phyloP scores from a whole-genome alignment of 2,329 filamentous ascomycete species.

The Colletotrichum ledebouriae region DNA sequence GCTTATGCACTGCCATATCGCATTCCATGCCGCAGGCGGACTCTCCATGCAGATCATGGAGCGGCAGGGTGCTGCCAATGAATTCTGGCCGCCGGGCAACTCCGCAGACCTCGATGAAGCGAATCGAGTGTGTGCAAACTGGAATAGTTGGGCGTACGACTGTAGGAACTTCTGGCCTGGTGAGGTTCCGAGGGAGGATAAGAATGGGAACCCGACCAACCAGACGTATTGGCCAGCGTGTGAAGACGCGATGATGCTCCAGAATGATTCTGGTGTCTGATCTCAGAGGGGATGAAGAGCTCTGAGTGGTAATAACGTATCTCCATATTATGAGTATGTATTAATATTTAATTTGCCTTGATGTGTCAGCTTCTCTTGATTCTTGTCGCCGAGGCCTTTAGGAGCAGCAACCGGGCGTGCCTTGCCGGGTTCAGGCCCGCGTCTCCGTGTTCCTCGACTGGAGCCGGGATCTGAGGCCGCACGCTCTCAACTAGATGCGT shows the following conservation, averaged over 20 bases:
- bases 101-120: slow-evolving; percentile 10
- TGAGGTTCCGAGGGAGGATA: not conserved
- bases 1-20: too few species aligned
- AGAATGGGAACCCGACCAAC: not conserved
- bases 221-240: slow-evolving; percentile 10
- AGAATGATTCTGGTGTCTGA: slow-evolving; percentile 31
- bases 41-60: slow-evolving; percentile 16
- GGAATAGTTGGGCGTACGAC: slow-evolving; percentile 35
- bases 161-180: slow-evolving; percentile 35
- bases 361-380: too few species aligned
- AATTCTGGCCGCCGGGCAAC: slow-evolving; percentile 18
- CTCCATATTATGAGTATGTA: too few species aligned
- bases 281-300: too few species aligned
- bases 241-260: not conserved
- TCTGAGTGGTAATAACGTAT: not conserved
- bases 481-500: too few species aligned
- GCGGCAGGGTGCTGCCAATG: slow-evolving; percentile 17
- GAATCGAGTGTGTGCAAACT: slow-evolving; percentile 20
- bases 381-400: too few species aligned
- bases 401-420: too few species aligned
- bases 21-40: too few species aligned
- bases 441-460: too few species aligned
- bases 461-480: too few species aligned
- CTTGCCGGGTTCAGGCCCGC: too few species aligned
- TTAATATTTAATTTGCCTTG: too few species aligned